Evolutionary conservation across 2,329 filamentous ascomycete species (phyloP).

Genomic region (Colletotrichum godetiae): DNA sequence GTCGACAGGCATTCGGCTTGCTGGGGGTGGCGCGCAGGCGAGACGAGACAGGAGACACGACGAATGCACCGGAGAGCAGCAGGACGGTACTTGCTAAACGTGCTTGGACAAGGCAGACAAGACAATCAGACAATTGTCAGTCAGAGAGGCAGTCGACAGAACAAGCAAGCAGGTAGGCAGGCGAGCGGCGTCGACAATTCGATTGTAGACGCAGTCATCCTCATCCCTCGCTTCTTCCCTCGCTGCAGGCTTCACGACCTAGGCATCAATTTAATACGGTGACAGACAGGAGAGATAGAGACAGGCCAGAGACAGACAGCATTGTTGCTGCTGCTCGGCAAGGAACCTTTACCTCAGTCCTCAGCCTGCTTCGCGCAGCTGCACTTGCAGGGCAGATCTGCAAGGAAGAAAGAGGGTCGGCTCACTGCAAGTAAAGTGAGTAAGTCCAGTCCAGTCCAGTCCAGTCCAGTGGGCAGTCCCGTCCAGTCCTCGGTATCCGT

Average conservation of each 20-base stretch:
- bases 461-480: too few species aligned
- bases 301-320: not conserved
- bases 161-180: not conserved
- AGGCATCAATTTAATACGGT: not conserved
- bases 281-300: not conserved
- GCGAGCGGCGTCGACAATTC: constrained; percentile 4
- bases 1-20: constrained; percentile 23
- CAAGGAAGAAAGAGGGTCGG: constrained; percentile 35
- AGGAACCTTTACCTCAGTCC: not conserved
- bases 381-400: constrained; percentile 35
- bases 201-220: constrained; percentile 5
- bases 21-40: not conserved
- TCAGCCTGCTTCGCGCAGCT: constrained; percentile 25
- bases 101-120: not conserved
- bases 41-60: not conserved
- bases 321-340: not conserved
- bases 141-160: not conserved
- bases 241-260: not conserved
- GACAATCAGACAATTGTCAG: not conserved
- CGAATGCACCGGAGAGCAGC: constrained; percentile 18
- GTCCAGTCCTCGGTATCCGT: not conserved
- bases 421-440: constrained; percentile 29
- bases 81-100: not conserved
- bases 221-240: not conserved
- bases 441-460: not conserved